These are phyloP conservation scores for Gracilariopsis chorda DNA, from an alignment of 23 red algal genomes.

Conservation along the genomic window DNA sequence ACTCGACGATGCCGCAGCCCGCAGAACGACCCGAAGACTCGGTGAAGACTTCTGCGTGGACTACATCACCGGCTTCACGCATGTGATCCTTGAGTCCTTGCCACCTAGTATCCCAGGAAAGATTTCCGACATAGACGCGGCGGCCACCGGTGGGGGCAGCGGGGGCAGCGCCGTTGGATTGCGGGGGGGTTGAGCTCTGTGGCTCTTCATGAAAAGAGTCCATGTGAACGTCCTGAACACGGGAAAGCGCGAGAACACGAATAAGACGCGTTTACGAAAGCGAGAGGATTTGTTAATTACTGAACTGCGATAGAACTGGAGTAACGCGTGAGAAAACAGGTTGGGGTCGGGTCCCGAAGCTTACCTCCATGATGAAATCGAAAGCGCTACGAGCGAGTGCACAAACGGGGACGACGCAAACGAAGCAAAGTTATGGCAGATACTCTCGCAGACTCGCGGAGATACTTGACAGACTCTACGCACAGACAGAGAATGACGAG, in stretches of 20 bases:
- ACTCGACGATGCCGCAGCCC: slow-evolving; percentile 98
- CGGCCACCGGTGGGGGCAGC: slow-evolving; percentile 29
- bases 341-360: background rate
- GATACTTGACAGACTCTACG: too few relatives aligned
- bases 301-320: background rate
- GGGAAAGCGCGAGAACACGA: background rate
- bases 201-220: background rate
- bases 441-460: too few relatives aligned
- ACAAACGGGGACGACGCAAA: too few relatives aligned
- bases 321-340: background rate
- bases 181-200: slow-evolving; percentile 8
- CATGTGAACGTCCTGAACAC: background rate
- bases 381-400: too few relatives aligned
- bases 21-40: slow-evolving; percentile 92
- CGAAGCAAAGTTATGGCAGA: too few relatives aligned
- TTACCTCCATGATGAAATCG: slow-evolving; percentile 10
- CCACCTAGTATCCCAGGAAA: slow-evolving; percentile 89
- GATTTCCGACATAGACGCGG: slow-evolving; percentile 98
- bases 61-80: slow-evolving; percentile 89
- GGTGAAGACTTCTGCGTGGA: slow-evolving; percentile 96
- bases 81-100: slow-evolving; percentile 98
- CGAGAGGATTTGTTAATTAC: background rate
- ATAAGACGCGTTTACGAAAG: too few relatives aligned
- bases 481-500: too few relatives aligned
- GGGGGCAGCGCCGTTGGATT: slow-evolving; percentile 38